Base-by-base conservation (phyloP, 371 early-diverging fungal genomes). In the Mucor circinelloides region DNA sequence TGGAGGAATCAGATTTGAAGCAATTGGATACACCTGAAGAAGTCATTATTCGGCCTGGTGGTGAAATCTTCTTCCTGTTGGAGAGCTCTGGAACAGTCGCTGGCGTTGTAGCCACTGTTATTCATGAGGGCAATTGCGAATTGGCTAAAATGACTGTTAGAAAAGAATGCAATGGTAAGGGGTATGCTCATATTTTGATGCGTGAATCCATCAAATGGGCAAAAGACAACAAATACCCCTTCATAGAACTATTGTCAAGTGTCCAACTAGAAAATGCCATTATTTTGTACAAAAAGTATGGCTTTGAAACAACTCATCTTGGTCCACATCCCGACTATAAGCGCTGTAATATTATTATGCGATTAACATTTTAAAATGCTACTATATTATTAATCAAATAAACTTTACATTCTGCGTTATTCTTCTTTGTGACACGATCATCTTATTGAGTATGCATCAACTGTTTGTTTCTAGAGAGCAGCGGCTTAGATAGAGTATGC, bases 151-250 rank as follows among this genome's bases (percentile, higher is more conserved):
- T 74, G 69, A 55, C 69, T 5, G 64, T 74, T 3, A 48, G 50
- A 30, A 61, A 71, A 3, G 63, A 61, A 30, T 66, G 62, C n/a
- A 64, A 55, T 15, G 71, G 71, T 17, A 65, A 55, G 60, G 75
- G 75, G 0, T 71, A 65, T 57, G 66, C 71, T 10, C 66, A 74
- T 42, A 63, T 65, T 23, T 31, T 74, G 8, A 63, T 74, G 75
- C 15, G 52, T 1, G 71, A 68, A n/a, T 38, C 36, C 27, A 61
- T 71, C 17, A 7, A 48, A 3, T 71, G 75, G 71, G 69, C 71
- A 3, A 58, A 63, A 50, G 50, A 55, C 13, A 15, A 59, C 34
- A 50, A 57, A 15, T 38, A 27, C 13, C 60, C 69, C 10, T 62
- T 19, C 8, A 59, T 74, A 25, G 54, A 62, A 1, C 57, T 68